phyloP scores from a whole-genome alignment of 1,284 basidiomycete genomes.

The Calocybe gambosa region DNA sequence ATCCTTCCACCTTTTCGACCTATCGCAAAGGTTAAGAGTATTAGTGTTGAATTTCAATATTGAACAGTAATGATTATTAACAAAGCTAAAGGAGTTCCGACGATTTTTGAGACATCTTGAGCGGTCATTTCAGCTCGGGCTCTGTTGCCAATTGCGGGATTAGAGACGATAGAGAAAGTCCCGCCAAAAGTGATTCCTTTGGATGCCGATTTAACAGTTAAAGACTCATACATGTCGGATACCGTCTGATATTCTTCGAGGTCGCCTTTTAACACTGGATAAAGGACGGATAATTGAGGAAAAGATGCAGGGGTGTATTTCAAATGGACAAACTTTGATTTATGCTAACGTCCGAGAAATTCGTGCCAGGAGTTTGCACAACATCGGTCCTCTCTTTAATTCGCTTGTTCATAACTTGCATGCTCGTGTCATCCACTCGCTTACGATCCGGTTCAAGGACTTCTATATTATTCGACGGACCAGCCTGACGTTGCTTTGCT shows the following conservation, averaged over 20 bases:
- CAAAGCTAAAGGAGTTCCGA: slow-evolving; percentile 1
- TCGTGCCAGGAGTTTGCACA: background rate
- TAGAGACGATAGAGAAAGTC: slow-evolving; percentile 16
- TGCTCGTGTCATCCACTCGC: slow-evolving; percentile 4
- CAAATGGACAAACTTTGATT: background rate
- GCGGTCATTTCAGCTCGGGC: slow-evolving; percentile 14
- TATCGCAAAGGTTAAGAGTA: no score
- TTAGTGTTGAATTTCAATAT: background rate
- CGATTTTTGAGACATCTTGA: slow-evolving; percentile 15
- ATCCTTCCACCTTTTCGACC: background rate
- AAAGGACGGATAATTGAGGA: background rate
- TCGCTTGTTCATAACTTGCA: slow-evolving; percentile 9
- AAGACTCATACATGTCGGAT: slow-evolving; percentile 14
- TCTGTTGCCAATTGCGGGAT: slow-evolving; percentile 7
- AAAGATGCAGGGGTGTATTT: background rate
- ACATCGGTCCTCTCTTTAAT: slow-evolving; percentile 4
- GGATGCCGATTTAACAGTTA: slow-evolving; percentile 4
- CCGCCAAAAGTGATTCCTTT: slow-evolving; percentile 11
- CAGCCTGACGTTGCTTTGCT: no score
- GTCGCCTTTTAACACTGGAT: background rate
- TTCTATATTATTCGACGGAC: no score
- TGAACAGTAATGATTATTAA: background rate
- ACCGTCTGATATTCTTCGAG: slow-evolving; percentile 15
- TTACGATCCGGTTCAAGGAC: background rate
- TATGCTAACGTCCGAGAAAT: no score